phyloP scores from a whole-genome alignment of 306 rosid genomes.

The Cajanus cajan region DNA sequence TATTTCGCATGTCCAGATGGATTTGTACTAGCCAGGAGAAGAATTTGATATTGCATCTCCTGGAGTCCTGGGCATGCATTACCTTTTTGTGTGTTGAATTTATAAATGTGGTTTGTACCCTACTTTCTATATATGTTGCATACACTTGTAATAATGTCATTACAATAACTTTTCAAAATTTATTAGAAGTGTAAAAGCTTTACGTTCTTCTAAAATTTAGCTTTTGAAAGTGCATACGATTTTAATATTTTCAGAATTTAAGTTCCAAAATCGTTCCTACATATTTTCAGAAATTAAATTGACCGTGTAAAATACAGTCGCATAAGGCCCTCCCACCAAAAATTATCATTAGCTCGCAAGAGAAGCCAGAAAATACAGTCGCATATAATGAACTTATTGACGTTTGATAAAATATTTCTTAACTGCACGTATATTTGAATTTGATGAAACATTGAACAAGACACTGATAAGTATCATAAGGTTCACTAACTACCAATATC shows the following conservation, averaged over 20 bases:
- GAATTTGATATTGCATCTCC: too few relatives aligned
- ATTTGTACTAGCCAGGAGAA: too few relatives aligned
- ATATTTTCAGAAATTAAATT: not conserved
- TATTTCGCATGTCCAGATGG: too few relatives aligned
- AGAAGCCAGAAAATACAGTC: slow-evolving; percentile 12
- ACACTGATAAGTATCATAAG: slow-evolving; percentile 21
- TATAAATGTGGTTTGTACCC: too few relatives aligned
- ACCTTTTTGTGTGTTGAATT: too few relatives aligned
- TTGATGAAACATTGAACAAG: slow-evolving; percentile 21
- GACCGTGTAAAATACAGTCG: not conserved
- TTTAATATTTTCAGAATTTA: not conserved
- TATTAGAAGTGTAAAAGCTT: too few relatives aligned
- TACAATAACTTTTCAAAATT: too few relatives aligned
- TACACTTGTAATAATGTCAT: too few relatives aligned
- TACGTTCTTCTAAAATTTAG: too few relatives aligned
- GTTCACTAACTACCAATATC: slow-evolving; percentile 23
- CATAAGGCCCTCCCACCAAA: not conserved
- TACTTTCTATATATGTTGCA: too few relatives aligned
- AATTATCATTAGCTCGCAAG: slow-evolving; percentile 22
- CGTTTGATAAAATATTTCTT: slow-evolving; percentile 8
- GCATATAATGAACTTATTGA: not conserved
- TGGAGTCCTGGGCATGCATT: too few relatives aligned
- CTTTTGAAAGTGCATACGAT: not conserved
- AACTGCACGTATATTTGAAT: slow-evolving; percentile 25
- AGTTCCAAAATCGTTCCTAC: not conserved